Percentiles rank a stretch among this genome's conserved stretches.
These are phyloP conservation scores for Filobasidium floriforme DNA, from an alignment of 768 basidiomycete genomes.

Conservation along the genomic window DNA sequence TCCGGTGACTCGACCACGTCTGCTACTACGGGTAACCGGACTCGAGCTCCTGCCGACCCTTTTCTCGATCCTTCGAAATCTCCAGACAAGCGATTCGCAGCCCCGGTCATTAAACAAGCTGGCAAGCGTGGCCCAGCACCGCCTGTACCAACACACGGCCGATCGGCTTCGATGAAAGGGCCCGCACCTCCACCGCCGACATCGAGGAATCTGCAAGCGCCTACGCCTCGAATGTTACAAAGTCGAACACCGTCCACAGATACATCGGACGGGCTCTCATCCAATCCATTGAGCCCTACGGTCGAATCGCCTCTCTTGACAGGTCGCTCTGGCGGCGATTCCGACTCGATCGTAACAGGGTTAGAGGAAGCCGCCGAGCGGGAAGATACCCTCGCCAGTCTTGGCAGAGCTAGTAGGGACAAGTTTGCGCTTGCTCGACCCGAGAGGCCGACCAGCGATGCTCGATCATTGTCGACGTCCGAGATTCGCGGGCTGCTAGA, in stretches of 20 bases:
- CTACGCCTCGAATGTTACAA: neutral
- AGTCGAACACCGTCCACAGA: neutral
- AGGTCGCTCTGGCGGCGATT: neutral
- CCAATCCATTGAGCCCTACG: slow-evolving; percentile 15
- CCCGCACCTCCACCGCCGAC: slow-evolving; percentile 30
- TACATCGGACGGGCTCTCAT: slow-evolving; percentile 5
- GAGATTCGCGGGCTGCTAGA: neutral
- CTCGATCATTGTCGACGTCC: neutral
- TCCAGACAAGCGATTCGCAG: slow-evolving; percentile 6
- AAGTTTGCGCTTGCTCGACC: neutral
- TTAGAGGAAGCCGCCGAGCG: slow-evolving; percentile 23
- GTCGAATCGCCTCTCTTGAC: slow-evolving; percentile 26
- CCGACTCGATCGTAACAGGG: slow-evolving; percentile 15
- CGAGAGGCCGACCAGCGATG: neutral
- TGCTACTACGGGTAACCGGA: neutral
- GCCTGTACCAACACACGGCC: slow-evolving; percentile 10
- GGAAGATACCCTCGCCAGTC: slow-evolving; percentile 10
- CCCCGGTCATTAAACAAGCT: neutral
- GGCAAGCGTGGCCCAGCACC: slow-evolving; percentile 15
- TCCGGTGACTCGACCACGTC: neutral
- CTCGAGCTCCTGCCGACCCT: slow-evolving; percentile 32
- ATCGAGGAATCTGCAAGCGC: slow-evolving; percentile 18
- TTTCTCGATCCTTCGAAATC: slow-evolving; percentile 29
- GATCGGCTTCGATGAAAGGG: slow-evolving; percentile 22
- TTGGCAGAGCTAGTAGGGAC: neutral